Evolutionary conservation across 2,329 filamentous ascomycete genomes (phyloP).

Genomic region (Diaporthe humulicola): DNA sequence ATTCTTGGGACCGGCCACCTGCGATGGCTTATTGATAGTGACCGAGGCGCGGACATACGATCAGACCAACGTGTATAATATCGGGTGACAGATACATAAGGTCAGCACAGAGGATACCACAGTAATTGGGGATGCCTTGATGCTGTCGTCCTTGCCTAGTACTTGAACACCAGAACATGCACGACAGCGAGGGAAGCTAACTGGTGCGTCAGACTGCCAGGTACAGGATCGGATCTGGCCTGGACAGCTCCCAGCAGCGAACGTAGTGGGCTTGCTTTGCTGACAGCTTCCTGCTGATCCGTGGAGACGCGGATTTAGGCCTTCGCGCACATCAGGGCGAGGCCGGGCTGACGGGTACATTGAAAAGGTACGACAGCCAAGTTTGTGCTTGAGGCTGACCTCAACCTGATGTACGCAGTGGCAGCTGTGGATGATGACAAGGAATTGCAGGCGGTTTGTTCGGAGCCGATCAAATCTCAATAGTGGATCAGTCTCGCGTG

Average conservation of each 20-base stretch:
- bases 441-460: neutral
- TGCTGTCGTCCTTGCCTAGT: neutral
- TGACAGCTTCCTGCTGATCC: slow-evolving; percentile 16
- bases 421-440: too few species aligned
- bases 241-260: neutral
- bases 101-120: slow-evolving; percentile 19
- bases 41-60: slow-evolving; percentile 5
- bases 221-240: slow-evolving; percentile 1
- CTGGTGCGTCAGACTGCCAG: slow-evolving; percentile 17
- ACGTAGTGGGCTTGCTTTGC: neutral
- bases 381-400: slow-evolving; percentile 8
- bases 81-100: slow-evolving; percentile 4
- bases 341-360: slow-evolving; percentile 10
- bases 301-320: slow-evolving; percentile 3
- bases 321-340: neutral
- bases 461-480: neutral
- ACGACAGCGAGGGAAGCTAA: neutral
- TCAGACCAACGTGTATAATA: neutral
- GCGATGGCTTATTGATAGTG: slow-evolving; percentile 21
- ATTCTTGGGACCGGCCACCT: slow-evolving; percentile 20
- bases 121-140: neutral
- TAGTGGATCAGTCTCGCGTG: neutral
- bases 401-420: slow-evolving; percentile 12
- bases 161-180: neutral
- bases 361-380: neutral